Evolutionary conservation across 352 stramenopile species (phyloP).

Genomic region (Phytophthora europaea): DNA sequence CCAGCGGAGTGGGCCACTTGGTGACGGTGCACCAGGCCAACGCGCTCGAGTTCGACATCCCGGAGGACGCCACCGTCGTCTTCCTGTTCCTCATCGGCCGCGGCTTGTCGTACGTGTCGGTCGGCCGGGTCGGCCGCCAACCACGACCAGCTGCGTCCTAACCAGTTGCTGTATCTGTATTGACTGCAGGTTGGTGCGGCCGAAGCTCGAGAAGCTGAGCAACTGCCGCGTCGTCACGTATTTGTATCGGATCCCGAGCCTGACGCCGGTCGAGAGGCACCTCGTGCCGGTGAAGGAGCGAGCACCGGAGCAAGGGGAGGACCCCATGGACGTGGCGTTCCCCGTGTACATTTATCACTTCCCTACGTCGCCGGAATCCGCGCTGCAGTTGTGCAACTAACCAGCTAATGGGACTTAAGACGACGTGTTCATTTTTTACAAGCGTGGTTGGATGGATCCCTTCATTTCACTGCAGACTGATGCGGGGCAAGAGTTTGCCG

Average conservation of each 20-base stretch:
- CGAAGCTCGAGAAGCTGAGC: constrained; percentile 54
- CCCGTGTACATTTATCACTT: constrained; percentile 85
- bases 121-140: neutral
- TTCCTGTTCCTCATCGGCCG: constrained; percentile 88
- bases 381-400: neutral
- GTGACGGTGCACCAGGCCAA: constrained; percentile 78
- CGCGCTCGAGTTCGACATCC: constrained; percentile 75
- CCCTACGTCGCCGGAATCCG: constrained; percentile 22
- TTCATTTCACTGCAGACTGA: constrained; percentile 30
- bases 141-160: constrained; percentile 11
- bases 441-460: neutral
- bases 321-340: constrained; percentile 56
- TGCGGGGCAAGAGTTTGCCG: constrained; percentile 37
- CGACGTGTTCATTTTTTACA: constrained; percentile 14
- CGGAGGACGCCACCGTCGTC: constrained; percentile 67
- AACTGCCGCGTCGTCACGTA: constrained; percentile 79
- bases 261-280: constrained; percentile 49
- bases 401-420: neutral
- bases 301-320: constrained; percentile 1
- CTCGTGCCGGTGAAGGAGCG: constrained; percentile 56
- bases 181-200: constrained; percentile 53
- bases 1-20: constrained; percentile 51
- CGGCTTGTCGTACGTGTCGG: constrained; percentile 60
- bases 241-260: constrained; percentile 72
- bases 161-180: constrained; percentile 7